These are phyloP conservation scores for Colletotrichum trifolii DNA, from an alignment of 2,329 filamentous ascomycete genomes.

Conservation along the genomic window DNA sequence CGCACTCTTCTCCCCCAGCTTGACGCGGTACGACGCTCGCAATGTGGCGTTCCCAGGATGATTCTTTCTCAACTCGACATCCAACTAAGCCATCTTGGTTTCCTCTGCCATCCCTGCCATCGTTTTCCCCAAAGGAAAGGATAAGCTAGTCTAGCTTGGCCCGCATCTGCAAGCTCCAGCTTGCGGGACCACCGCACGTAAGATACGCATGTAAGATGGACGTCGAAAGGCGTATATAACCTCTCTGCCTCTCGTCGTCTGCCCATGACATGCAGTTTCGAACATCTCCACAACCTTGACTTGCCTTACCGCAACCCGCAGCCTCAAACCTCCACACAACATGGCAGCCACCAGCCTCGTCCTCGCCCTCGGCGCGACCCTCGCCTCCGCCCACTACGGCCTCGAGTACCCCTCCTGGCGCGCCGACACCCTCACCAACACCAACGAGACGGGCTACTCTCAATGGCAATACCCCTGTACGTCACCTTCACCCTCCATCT, in stretches of 20 bases:
- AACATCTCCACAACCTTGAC: too few species aligned
- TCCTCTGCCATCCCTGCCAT: too few species aligned
- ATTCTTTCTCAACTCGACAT: not conserved
- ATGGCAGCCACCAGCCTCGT: constrained; percentile 48
- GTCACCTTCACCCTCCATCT: constrained; percentile 35
- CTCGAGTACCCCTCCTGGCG: constrained; percentile 61
- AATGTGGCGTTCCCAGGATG: constrained; percentile 16
- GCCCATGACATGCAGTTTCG: too few species aligned
- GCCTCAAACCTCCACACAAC: constrained; percentile 24
- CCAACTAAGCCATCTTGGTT: too few species aligned
- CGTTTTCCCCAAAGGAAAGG: too few species aligned
- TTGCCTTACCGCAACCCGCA: not conserved
- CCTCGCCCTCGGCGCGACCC: constrained; percentile 48
- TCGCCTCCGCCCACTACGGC: constrained; percentile 60
- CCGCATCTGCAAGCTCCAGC: too few species aligned
- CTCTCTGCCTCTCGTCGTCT: too few species aligned
- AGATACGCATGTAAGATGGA: too few species aligned
- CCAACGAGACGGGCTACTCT: constrained; percentile 52
- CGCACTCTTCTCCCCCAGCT: not conserved
- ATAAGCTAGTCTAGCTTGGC: too few species aligned
- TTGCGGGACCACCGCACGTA: too few species aligned
- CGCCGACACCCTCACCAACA: constrained; percentile 55
- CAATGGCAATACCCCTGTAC: constrained; percentile 65
- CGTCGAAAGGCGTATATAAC: too few species aligned
- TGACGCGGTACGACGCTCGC: not conserved